Percentiles rank a stretch among this genome's conserved stretches.
phyloP scores from a whole-genome alignment of 169 alveolate species.

The Plasmodium vinckei region DNA sequence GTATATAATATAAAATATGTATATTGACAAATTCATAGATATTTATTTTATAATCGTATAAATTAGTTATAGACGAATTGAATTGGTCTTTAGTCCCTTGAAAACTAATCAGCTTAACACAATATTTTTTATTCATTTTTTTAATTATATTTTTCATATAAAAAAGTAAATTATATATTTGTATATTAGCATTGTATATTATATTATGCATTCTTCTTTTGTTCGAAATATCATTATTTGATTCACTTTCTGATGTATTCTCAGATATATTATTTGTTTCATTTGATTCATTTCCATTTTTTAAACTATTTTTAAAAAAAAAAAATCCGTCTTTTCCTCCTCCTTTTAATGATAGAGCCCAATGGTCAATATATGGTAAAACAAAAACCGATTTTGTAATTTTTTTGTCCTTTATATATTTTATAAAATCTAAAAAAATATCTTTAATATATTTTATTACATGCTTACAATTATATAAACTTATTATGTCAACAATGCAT shows the following conservation, averaged over 20 bases:
- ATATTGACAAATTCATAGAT: constrained; percentile 27
- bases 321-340: not conserved
- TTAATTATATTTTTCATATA: constrained; percentile 63
- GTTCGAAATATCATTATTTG: not conserved
- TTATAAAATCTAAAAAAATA: constrained; percentile 44
- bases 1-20: constrained; percentile 41
- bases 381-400: constrained; percentile 23
- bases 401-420: constrained; percentile 52
- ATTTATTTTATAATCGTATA: constrained; percentile 64
- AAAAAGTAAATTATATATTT: constrained; percentile 57
- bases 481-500: constrained; percentile 50
- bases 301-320: not conserved
- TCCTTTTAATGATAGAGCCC: constrained; percentile 40
- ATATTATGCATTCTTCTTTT: not conserved
- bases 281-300: not conserved
- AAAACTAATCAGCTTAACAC: constrained; percentile 67
- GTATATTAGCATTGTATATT: constrained; percentile 17
- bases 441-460: constrained; percentile 49
- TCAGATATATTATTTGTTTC: not conserved
- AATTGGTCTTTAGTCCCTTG: constrained; percentile 23
- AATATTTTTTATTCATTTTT: constrained; percentile 17
- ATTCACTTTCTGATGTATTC: not conserved
- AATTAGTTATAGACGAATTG: constrained; percentile 19
- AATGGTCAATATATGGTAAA: constrained; percentile 69
- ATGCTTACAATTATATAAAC: constrained; percentile 57